Percentiles rank a stretch among this genome's conserved stretches.
Evolutionary conservation across 2,329 filamentous ascomycete genomes (phyloP).

Genomic region (Cytospora chrysosperma): DNA sequence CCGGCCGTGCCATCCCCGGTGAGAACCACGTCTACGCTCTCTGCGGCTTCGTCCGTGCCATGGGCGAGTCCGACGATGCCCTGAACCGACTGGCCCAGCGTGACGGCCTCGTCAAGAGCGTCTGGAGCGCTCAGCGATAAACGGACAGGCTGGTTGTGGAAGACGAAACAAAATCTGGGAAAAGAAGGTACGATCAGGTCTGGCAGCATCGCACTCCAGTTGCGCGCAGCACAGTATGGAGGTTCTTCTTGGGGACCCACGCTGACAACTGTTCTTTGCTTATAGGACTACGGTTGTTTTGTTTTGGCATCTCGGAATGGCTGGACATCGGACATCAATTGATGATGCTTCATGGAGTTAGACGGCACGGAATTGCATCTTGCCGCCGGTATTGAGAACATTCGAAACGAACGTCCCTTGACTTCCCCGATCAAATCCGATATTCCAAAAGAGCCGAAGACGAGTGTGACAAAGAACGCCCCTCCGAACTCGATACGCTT

Average conservation of each 20-base stretch:
- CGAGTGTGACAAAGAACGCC: slow-evolving; percentile 11
- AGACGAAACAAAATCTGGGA: slow-evolving; percentile 27
- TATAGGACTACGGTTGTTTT: slow-evolving; percentile 23
- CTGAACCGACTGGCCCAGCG: slow-evolving; percentile 94
- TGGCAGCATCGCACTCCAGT: background rate
- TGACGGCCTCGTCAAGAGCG: slow-evolving; percentile 94
- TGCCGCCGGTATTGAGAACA: slow-evolving; percentile 25
- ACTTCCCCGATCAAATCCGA: slow-evolving; percentile 17
- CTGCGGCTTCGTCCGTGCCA: slow-evolving; percentile 94
- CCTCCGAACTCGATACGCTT: background rate
- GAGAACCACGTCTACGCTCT: slow-evolving; percentile 98
- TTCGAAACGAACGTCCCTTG: slow-evolving; percentile 23
- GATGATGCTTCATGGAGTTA: slow-evolving; percentile 26
- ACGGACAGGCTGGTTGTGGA: slow-evolving; percentile 26
- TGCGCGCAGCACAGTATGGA: background rate
- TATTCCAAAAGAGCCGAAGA: slow-evolving; percentile 7
- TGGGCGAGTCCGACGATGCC: slow-evolving; percentile 96
- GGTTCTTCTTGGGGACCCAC: background rate
- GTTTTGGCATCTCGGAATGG: slow-evolving; percentile 23
- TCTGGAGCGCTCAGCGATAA: slow-evolving; percentile 80
- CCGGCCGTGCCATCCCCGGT: slow-evolving; percentile 87
- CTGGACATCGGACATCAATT: slow-evolving; percentile 23
- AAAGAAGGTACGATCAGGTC: slow-evolving; percentile 26
- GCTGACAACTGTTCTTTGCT: slow-evolving; percentile 7
- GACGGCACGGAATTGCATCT: slow-evolving; percentile 26